Evolutionary conservation across 768 basidiomycete genomes (phyloP).

Genomic region (Infundibulicybe gibba): DNA sequence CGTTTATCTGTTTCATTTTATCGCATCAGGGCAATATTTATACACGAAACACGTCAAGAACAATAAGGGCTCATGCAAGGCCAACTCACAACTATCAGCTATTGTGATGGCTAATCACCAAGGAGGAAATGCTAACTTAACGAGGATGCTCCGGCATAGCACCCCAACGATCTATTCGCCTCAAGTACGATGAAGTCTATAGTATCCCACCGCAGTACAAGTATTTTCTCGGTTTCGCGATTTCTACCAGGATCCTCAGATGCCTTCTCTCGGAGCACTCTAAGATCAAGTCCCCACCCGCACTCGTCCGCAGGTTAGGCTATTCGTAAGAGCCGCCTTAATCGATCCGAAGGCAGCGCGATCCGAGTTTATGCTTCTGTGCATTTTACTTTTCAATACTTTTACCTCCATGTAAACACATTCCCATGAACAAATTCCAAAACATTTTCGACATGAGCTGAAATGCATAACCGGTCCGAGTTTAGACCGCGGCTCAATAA

Average conservation of each 20-base stretch:
- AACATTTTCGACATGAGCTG: no score
- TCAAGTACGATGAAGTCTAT: not conserved
- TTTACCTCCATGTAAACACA: no score
- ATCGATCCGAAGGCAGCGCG: constrained; percentile 18
- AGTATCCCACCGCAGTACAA: not conserved
- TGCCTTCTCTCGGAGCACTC: not conserved
- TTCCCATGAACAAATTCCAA: no score
- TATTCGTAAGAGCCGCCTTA: constrained; percentile 11
- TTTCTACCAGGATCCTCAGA: not conserved
- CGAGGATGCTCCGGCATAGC: not conserved
- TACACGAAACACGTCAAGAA: no score
- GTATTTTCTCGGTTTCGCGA: not conserved
- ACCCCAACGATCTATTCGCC: no score
- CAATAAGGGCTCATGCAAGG: no score
- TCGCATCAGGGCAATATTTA: no score
- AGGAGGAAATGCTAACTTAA: constrained; percentile 1
- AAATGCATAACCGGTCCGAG: no score
- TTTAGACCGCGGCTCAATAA: no score
- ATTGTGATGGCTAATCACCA: not conserved
- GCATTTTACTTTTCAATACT: no score
- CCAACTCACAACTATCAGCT: no score
- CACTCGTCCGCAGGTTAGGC: not conserved
- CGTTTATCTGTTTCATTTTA: no score
- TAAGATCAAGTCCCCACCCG: not conserved
- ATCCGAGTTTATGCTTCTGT: constrained; percentile 5